Conservation (phyloP, 2,329 filamentous ascomycete species). For the Aphanoascus verrucosus region DNA sequence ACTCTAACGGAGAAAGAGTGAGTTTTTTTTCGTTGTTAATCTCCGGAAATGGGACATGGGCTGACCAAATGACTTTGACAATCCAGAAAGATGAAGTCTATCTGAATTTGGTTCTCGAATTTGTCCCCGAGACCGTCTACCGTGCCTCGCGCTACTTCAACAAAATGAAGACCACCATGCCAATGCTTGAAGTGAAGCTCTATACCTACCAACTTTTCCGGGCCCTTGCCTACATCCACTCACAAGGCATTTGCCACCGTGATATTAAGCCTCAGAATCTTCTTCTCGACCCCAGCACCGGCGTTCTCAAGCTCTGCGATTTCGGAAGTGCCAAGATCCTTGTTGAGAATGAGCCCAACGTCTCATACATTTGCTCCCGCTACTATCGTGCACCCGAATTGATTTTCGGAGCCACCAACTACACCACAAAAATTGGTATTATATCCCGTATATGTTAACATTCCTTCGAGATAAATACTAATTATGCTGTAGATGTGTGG, state of each 20-base stretch:
- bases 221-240: slow-evolving; percentile 96
- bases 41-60: not conserved
- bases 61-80: not conserved
- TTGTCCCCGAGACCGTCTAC: slow-evolving; percentile 96
- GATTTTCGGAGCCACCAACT: slow-evolving; percentile 98
- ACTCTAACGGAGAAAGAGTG: slow-evolving; percentile 97
- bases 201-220: slow-evolving; percentile 99
- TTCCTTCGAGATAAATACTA: slow-evolving; percentile 9
- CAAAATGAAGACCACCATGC: slow-evolving; percentile 99
- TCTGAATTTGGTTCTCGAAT: slow-evolving; percentile 95
- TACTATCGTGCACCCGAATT: slow-evolving; percentile 97
- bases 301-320: slow-evolving; percentile 93
- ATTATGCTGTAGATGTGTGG: slow-evolving; percentile 70
- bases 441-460: slow-evolving; percentile 10
- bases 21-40: slow-evolving; percentile 24
- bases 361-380: slow-evolving; percentile 98
- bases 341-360: slow-evolving; percentile 96
- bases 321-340: slow-evolving; percentile 98
- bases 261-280: slow-evolving; percentile 99
- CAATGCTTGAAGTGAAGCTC: slow-evolving; percentile 94
- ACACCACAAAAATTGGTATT: slow-evolving; percentile 98
- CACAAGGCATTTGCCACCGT: slow-evolving; percentile 95
- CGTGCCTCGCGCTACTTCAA: slow-evolving; percentile 97
- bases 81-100: slow-evolving; percentile 92
- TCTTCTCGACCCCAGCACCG: slow-evolving; percentile 78